Base-by-base conservation (phyloP, 2,329 filamentous ascomycete genomes). In the Lachnellula occidentalis region DNA sequence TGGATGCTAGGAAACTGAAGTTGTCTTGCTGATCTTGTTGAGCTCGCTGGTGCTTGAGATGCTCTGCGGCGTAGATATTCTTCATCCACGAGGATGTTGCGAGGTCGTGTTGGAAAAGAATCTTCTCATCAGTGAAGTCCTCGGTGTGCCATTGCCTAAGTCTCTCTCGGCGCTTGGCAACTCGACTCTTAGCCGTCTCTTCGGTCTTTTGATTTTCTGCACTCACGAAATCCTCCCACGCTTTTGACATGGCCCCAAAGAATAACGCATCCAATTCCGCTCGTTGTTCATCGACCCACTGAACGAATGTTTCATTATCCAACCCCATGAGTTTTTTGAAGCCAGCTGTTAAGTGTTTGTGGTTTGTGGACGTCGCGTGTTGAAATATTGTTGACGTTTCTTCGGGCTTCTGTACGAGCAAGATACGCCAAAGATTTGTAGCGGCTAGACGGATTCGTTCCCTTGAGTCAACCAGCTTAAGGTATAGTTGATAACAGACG, bases 11-110 rank as follows among this genome's bases (percentile, higher is more conserved):
- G 67, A 90, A 96, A 1, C 80, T 78, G 55, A 89, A 80, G 65
- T 92, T 92, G 67, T 99, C 94, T 64, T 96, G 91, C 65, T 96
- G 90, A 65, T 99, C 95, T 70, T 99, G 94, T 51, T 91, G 74
- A 15, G 89, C 80, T 58, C 94, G 81, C 69, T 97, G 92, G 61
- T 95, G 87, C 69, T 96, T 97, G 67, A 92, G 82, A 61, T 94
- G 87, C 69, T 99, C 94, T 0, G 92, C 90, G 48, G 87, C 85
- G 70, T 92, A 94, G 41, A 99, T 96, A 64, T 96, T 97, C 64
- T 92, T 90, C 75, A 92, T 88, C 94, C 92, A 99, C 56, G 92
- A 86, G 41, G 83, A 86, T 53, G 94, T 92, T 0, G 90, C 88
- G 61, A 88, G 84, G 64, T 96, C 90, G 66, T 97, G 92, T n/a